Evolutionary conservation across 2,329 filamentous ascomycete genomes (phyloP).

Genomic region (Venturia oleaginea): DNA sequence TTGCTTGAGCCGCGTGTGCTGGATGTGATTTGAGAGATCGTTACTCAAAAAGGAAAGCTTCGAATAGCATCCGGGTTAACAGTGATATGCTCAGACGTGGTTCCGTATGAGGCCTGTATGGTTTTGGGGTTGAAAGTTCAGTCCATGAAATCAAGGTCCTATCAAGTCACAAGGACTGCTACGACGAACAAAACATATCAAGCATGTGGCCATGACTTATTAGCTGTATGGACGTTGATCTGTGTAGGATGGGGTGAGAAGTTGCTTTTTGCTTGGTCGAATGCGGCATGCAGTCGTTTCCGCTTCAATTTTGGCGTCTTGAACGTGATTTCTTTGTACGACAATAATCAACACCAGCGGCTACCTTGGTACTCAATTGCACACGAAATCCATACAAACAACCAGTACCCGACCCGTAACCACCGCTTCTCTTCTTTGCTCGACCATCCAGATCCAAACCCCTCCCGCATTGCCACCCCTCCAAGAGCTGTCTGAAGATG

Average conservation of each 20-base stretch:
- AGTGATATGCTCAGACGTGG: background rate
- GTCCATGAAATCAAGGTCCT: background rate
- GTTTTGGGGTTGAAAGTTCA: background rate
- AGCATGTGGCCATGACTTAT: background rate
- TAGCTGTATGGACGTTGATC: background rate
- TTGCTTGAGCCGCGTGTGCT: background rate
- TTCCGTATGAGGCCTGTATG: background rate
- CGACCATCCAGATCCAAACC: background rate
- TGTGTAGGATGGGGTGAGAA: background rate
- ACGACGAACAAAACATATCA: background rate
- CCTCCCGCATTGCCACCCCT: background rate
- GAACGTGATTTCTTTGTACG: background rate
- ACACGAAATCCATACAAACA: background rate
- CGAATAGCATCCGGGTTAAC: background rate
- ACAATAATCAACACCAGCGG: background rate
- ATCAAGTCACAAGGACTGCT: background rate
- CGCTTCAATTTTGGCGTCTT: background rate
- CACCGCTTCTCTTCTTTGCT: too few relatives aligned
- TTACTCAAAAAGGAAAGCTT: background rate
- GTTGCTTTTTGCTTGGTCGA: background rate
- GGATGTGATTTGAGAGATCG: background rate
- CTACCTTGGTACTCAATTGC: background rate
- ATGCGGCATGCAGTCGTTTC: background rate
- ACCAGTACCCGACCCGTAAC: background rate
- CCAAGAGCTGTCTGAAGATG: slow-evolving; percentile 33